Conservation (phyloP, 495 filamentous ascomycete genomes). For the Lichenothelia convexa region DNA sequence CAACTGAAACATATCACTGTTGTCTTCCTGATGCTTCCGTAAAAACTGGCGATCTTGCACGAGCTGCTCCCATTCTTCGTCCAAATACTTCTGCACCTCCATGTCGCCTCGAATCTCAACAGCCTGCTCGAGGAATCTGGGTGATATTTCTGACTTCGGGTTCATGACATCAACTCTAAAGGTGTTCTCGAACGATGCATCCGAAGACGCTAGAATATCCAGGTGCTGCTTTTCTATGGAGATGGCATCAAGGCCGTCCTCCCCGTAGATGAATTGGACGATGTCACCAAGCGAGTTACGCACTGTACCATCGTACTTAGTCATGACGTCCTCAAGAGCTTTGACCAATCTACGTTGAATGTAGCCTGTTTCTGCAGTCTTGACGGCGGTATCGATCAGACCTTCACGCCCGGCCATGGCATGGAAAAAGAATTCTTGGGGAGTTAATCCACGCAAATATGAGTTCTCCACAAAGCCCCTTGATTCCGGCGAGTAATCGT, state of each 20-base stretch:
- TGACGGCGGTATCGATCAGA: conserved; percentile 98
- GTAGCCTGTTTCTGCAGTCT: conserved; percentile 97
- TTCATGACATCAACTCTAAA: conserved; percentile 96
- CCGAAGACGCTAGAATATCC: conserved; percentile 62
- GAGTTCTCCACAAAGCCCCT: conserved; percentile 98
- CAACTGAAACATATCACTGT: conserved; percentile 67
- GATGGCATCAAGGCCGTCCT: conserved; percentile 84
- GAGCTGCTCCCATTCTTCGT: conserved; percentile 75
- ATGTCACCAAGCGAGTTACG: conserved; percentile 93
- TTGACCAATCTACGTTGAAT: conserved; percentile 97
- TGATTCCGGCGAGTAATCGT: conserved; percentile 93
- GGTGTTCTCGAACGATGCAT: conserved; percentile 51
- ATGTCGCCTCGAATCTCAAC: conserved; percentile 75
- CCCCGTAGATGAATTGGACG: conserved; percentile 93
- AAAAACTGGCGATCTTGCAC: conserved; percentile 55
- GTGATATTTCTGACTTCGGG: conserved; percentile 35
- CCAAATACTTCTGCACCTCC: conserved; percentile 63
- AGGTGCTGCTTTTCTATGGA: conserved; percentile 82
- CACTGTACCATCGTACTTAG: conserved; percentile 94
- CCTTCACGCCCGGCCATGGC: conserved; percentile 99
- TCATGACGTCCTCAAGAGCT: conserved; percentile 91
- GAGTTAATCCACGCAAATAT: conserved; percentile 87
- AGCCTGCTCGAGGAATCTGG: conserved; percentile 68
- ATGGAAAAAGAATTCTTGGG: conserved; percentile 97
- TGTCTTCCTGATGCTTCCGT: conserved; percentile 36